A percentile compares a stretch with the other conserved stretches of the same genome.
phyloP scores from a whole-genome alignment of 805 yeast species.

The Wickerhamomyces alni region DNA sequence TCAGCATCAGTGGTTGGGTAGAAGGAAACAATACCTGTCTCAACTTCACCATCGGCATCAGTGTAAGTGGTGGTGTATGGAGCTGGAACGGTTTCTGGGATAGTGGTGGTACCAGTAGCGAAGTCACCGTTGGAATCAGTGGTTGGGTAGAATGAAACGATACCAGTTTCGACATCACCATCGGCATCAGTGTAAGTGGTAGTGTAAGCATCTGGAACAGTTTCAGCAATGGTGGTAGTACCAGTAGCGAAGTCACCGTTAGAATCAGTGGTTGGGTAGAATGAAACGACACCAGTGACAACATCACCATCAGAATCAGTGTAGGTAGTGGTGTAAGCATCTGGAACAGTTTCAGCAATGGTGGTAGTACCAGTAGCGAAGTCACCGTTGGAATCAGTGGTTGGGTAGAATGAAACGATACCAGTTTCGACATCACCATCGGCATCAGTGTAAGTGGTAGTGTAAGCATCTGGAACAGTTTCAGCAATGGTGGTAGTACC shows the following conservation, averaged over 20 bases:
- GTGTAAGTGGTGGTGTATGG: neutral
- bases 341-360: neutral
- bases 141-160: too few species aligned
- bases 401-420: neutral
- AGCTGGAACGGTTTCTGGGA: neutral
- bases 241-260: neutral
- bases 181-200: too few species aligned
- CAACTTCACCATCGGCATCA: neutral
- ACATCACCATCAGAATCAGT: neutral
- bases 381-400: neutral
- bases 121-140: too few species aligned
- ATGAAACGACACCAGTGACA: neutral
- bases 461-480: slow-evolving; percentile 1
- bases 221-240: neutral
- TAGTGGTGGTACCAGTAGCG: too few species aligned
- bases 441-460: neutral
- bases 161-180: too few species aligned
- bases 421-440: neutral
- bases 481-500: neutral
- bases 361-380: neutral
- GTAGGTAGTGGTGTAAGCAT: neutral
- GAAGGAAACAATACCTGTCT: neutral
- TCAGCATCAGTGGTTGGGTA: slow-evolving; percentile 1
- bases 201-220: neutral
- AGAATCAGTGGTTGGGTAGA: slow-evolving; percentile 1